Percentiles rank a stretch among this genome's conserved stretches.
Evolutionary conservation across 257 asterid genomes (phyloP).

Genomic region (Sherardia arvensis): DNA sequence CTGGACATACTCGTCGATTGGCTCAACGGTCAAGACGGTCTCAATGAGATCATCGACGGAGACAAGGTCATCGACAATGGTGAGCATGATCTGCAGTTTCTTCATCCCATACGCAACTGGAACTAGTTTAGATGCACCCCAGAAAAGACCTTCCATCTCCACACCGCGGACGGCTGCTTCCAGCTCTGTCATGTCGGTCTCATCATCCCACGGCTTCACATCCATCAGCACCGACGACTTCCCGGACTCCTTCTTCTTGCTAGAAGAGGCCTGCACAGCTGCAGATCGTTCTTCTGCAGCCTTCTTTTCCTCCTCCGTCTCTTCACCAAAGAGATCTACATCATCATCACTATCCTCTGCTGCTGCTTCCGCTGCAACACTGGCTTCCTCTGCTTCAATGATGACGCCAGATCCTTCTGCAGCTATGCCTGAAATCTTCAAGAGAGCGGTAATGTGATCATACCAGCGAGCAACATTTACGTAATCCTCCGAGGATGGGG

Average conservation of each 20-base stretch:
- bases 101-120: slow-evolving; percentile 33
- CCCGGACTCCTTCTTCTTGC: slow-evolving; percentile 88
- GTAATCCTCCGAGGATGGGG: slow-evolving; percentile 52
- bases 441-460: slow-evolving; percentile 28
- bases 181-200: slow-evolving; percentile 89
- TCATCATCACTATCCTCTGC: slow-evolving; percentile 75
- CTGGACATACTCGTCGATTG: slow-evolving; percentile 44
- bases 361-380: slow-evolving; percentile 59
- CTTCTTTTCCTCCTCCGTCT: slow-evolving; percentile 92
- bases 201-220: slow-evolving; percentile 95
- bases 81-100: slow-evolving; percentile 31
- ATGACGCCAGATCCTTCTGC: slow-evolving; percentile 59
- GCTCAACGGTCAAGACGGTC: slow-evolving; percentile 34
- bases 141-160: slow-evolving; percentile 66
- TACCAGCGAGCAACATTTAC: slow-evolving; percentile 34
- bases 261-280: slow-evolving; percentile 67
- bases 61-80: slow-evolving; percentile 35
- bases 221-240: slow-evolving; percentile 60
- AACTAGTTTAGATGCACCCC: slow-evolving; percentile 65
- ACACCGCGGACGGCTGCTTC: slow-evolving; percentile 83
- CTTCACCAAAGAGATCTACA: slow-evolving; percentile 89
- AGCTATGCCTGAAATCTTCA: slow-evolving; percentile 49
- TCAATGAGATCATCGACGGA: slow-evolving; percentile 28
- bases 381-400: slow-evolving; percentile 56
- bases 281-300: slow-evolving; percentile 94